phyloP scores from a whole-genome alignment of 176 grass and related monocot species.

The Bonia amplexicaulis region DNA sequence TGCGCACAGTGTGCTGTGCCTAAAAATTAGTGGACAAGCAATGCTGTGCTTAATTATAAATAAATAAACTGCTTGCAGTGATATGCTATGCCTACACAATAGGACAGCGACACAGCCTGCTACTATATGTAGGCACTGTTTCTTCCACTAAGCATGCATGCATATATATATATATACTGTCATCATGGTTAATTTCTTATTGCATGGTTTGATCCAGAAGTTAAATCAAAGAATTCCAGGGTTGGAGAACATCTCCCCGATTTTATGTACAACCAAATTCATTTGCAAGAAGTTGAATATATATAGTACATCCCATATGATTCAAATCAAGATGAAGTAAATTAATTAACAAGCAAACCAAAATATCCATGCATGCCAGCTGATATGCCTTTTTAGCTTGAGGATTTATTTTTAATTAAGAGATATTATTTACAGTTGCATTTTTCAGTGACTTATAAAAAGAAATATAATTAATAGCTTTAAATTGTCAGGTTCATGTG shows the following conservation, averaged over 20 bases:
- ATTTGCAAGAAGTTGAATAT: not conserved
- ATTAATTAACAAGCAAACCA: not conserved
- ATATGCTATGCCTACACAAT: constrained; percentile 12
- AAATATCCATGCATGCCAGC: not conserved
- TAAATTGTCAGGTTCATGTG: not conserved
- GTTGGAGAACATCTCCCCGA: not conserved
- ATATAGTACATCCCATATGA: not conserved
- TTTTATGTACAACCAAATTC: not conserved
- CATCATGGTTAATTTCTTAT: not conserved
- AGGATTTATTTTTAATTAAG: not conserved
- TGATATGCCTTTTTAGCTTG: not conserved
- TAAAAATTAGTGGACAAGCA: constrained; percentile 32
- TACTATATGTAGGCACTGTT: constrained; percentile 3
- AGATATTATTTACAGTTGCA: not conserved
- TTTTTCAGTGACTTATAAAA: not conserved
- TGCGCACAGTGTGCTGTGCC: constrained; percentile 34
- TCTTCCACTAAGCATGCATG: not conserved
- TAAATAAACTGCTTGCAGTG: constrained; percentile 24
- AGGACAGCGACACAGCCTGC: not conserved
- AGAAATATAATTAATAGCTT: not conserved
- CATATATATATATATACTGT: not conserved
- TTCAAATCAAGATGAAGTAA: not conserved
- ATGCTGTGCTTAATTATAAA: constrained; percentile 34
- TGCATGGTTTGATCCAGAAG: not conserved
- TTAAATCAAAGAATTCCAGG: not conserved